A percentile compares a stretch with the other conserved stretches of the same genome.
These are phyloP conservation scores for Penicillium angulare DNA, from an alignment of 495 filamentous ascomycete species.

Conservation along the genomic window DNA sequence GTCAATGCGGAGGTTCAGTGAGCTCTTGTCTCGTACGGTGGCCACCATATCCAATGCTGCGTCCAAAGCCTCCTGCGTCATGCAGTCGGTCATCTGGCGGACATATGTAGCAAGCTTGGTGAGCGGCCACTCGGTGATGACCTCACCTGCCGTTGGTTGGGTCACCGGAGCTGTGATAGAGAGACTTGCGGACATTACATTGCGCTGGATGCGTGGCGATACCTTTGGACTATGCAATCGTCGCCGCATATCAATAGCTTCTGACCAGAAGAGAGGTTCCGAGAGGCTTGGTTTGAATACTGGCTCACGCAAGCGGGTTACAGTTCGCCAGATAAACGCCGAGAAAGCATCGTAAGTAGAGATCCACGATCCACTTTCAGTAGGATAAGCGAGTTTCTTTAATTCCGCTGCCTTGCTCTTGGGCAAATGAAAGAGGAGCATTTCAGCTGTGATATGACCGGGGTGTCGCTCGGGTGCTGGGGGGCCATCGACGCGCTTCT, in stretches of 20 bases:
- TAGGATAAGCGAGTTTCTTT: constrained; percentile 33
- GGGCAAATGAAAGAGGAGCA: constrained; percentile 39
- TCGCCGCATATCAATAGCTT: constrained; percentile 41
- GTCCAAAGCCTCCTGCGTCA: constrained; percentile 28
- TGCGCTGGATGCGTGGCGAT: constrained; percentile 30
- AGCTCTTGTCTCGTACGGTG: constrained; percentile 37
- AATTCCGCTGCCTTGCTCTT: constrained; percentile 42
- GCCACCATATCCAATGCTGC: constrained; percentile 29
- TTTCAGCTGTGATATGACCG: constrained; percentile 20
- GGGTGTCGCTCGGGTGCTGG: constrained; percentile 27
- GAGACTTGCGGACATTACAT: constrained; percentile 31
- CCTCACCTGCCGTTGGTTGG: neutral
- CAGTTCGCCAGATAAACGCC: constrained; percentile 36
- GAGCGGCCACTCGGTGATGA: constrained; percentile 14
- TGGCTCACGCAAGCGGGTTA: constrained; percentile 31
- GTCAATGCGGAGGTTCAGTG: constrained; percentile 17
- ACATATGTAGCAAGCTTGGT: constrained; percentile 36
- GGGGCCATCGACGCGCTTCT: constrained; percentile 29
- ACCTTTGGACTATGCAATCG: constrained; percentile 30
- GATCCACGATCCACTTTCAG: constrained; percentile 32
- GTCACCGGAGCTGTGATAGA: constrained; percentile 7
- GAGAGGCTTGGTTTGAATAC: constrained; percentile 27
- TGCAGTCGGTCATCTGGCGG: constrained; percentile 34
- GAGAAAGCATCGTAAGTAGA: constrained; percentile 45
- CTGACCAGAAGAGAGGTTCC: constrained; percentile 25